phyloP scores from a whole-genome alignment of 805 yeast species.

The Saccharomycopsis capsularis region DNA sequence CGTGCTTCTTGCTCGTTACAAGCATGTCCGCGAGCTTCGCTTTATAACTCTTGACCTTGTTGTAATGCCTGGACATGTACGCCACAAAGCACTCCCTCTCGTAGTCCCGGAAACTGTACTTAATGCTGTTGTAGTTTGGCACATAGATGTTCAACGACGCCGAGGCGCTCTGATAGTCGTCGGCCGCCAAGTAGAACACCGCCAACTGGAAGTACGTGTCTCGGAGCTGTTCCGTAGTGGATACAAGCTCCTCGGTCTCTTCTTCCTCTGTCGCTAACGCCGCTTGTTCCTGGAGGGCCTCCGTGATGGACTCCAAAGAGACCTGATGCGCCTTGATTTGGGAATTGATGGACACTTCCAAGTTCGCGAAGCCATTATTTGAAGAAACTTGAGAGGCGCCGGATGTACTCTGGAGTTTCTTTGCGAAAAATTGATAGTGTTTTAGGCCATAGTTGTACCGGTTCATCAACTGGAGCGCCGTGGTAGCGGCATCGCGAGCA shows the following conservation, averaged over 20 bases:
- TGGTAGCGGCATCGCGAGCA: not conserved
- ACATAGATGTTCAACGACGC: not conserved
- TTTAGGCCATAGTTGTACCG: slow-evolving; percentile 5
- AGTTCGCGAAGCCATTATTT: not conserved
- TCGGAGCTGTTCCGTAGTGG: not conserved
- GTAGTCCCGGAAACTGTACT: slow-evolving; percentile 9
- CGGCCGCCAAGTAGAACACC: slow-evolving; percentile 1
- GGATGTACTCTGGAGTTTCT: too few species aligned
- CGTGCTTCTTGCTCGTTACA: not conserved
- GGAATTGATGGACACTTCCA: not conserved
- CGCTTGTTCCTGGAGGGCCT: not conserved
- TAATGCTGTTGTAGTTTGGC: not conserved
- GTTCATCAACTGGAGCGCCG: not conserved
- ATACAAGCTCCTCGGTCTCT: not conserved
- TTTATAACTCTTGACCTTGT: not conserved
- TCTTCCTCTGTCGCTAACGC: not conserved
- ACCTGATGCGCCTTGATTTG: not conserved
- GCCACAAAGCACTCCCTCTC: slow-evolving; percentile 8
- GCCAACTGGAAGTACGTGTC: not conserved
- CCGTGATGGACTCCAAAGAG: not conserved
- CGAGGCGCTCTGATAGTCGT: not conserved
- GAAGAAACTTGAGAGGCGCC: not conserved
- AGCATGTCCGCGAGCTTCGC: not conserved
- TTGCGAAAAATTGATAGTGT: not conserved
- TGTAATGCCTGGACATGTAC: slow-evolving; percentile 4